These are phyloP conservation scores for Kluyveromyces starmeri DNA, from an alignment of 805 yeast genomes.

Conservation along the genomic window DNA sequence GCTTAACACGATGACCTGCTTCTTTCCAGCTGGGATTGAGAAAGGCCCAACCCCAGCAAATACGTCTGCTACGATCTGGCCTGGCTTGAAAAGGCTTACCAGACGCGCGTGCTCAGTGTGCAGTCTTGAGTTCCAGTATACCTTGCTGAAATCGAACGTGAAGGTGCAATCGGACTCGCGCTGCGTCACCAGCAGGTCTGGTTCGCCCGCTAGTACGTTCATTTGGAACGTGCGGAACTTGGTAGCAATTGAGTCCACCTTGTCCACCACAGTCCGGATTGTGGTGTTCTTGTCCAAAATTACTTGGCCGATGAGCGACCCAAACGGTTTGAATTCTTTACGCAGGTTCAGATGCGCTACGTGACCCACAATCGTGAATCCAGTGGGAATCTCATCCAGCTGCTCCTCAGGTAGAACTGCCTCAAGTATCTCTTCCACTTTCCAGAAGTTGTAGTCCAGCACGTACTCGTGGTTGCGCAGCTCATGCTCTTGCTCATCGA, in stretches of 20 bases:
- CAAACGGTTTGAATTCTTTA: slow-evolving; percentile 78
- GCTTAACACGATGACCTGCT: slow-evolving; percentile 70
- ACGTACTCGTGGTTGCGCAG: slow-evolving; percentile 45
- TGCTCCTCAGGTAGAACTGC: slow-evolving; percentile 65
- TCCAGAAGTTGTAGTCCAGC: slow-evolving; percentile 76
- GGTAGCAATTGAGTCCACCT: slow-evolving; percentile 77
- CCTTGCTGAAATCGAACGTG: slow-evolving; percentile 82
- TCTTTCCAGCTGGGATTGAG: slow-evolving; percentile 91
- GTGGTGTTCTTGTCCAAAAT: slow-evolving; percentile 74
- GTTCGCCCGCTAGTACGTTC: slow-evolving; percentile 87
- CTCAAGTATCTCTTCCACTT: slow-evolving; percentile 73
- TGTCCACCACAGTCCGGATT: slow-evolving; percentile 84
- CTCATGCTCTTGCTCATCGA: slow-evolving; percentile 39
- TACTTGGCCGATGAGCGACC: slow-evolving; percentile 75
- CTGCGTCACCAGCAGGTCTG: slow-evolving; percentile 62
- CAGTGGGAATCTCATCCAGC: slow-evolving; percentile 71
- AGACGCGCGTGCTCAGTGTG: slow-evolving; percentile 89
- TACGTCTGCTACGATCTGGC: slow-evolving; percentile 83
- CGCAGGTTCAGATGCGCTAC: slow-evolving; percentile 86
- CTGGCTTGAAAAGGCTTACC: slow-evolving; percentile 47
- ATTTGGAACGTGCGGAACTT: slow-evolving; percentile 85
- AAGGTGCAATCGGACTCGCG: slow-evolving; percentile 80
- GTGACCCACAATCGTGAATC: slow-evolving; percentile 91
- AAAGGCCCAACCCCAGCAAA: slow-evolving; percentile 99
- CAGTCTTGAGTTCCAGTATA: slow-evolving; percentile 94